phyloP scores from a whole-genome alignment of 148 eudicot genomes.

The Beta vulgaris region DNA sequence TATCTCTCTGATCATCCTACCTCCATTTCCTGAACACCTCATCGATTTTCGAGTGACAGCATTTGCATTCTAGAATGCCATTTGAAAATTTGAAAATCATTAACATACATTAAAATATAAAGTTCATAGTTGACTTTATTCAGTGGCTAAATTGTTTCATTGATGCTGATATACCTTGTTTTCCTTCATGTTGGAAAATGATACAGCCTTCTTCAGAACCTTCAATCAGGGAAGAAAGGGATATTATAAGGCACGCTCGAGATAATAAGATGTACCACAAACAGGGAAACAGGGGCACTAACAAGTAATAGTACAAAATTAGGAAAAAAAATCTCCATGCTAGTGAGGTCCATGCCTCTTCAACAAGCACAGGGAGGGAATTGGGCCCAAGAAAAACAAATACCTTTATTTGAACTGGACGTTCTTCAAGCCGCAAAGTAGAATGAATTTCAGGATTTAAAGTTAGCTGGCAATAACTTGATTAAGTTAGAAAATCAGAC shows the following conservation, averaged over 20 bases:
- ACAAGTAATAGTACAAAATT: background rate
- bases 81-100: background rate
- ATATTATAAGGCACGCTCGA: background rate
- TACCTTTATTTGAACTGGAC: constrained; percentile 42
- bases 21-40: constrained; percentile 33
- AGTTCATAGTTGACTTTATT: background rate
- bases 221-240: constrained; percentile 8
- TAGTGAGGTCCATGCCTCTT: background rate
- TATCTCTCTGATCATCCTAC: constrained; percentile 23
- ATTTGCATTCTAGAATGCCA: constrained; percentile 20
- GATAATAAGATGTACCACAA: background rate
- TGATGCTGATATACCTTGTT: constrained; percentile 27
- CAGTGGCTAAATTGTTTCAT: background rate
- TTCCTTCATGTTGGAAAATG: constrained; percentile 33
- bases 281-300: background rate
- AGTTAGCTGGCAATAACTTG: constrained; percentile 47
- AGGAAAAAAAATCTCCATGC: background rate
- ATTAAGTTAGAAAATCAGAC: background rate
- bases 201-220: constrained; percentile 46
- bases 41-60: constrained; percentile 21
- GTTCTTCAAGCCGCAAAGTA: constrained; percentile 17
- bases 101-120: background rate
- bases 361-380: background rate
- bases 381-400: background rate
- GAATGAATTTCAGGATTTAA: constrained; percentile 39